Evolutionary conservation across 768 basidiomycete species (phyloP), one percentile per base, ranked within the genome.

Genomic region (Boletus rufocinnamomeus): DNA sequence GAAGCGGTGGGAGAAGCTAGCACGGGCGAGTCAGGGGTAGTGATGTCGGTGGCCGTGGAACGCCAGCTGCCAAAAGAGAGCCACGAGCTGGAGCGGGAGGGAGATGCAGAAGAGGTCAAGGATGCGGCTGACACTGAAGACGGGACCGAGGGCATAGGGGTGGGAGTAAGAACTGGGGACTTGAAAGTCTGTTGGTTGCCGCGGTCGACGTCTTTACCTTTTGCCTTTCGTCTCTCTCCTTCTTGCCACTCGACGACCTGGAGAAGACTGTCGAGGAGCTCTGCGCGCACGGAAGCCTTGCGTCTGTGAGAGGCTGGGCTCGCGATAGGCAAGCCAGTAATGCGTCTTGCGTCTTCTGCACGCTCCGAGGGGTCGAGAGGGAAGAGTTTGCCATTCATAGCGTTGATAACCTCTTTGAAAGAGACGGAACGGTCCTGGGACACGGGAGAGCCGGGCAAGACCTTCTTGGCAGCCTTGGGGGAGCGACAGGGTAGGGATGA

Each of bases 341-440:
- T 61, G 48, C 69, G 68, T 44, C 66, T 61, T 30, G 75, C 68
- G 30, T 75, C 73, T 14, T 71, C 69, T 37, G 57, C 73, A 52
- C 65, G 75, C 64, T 63, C 73, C 51, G 61, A 68, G 37, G 67
- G 56, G 32, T 80, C 76, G 6, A 68, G 59, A 2, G 80, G 83
- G 63, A 87, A 87, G 21, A 87, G 74, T 6, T 78, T 75, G 6
- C 86, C 86, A 43, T 81, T 76, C 82, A 87, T 86, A 66, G 80
- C 79, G 46, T 67, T 67, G 45, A 84, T 70, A 50, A 87, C 85
- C 37, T 84, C 82, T 50, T 77, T 76, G 69, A 87, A 87, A 1
- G 82, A 69, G 13, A 87, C 79, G 8, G 77, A 63, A 23, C 75
- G 75, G 23, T 75, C 69, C 11, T 37, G 61, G 38, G 51, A 60